Conservation (phyloP, 2,329 filamentous ascomycete species). For the Aquanectria penicillioides region DNA sequence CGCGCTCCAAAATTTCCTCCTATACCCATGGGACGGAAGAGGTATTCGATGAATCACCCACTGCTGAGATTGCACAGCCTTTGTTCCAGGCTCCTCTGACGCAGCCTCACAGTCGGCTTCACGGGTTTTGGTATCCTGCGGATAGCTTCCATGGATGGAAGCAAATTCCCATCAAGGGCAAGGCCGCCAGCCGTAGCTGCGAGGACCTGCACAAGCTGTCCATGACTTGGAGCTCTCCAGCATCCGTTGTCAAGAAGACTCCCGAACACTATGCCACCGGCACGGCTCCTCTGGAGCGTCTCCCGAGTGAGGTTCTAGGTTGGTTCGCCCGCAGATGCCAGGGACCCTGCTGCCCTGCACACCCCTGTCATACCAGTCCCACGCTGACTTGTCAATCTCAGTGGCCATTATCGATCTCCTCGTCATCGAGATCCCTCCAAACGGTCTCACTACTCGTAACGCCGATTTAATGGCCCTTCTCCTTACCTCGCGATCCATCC, state of each 20-base stretch:
- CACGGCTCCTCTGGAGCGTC: constrained; percentile 68
- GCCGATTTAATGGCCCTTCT: constrained; percentile 81
- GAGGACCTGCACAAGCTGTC: constrained; percentile 67
- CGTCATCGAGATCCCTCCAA: constrained; percentile 76
- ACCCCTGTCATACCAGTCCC: constrained; percentile 24
- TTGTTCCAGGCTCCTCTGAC: constrained; percentile 64
- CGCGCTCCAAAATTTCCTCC: constrained; percentile 69
- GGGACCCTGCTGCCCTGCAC: constrained; percentile 13
- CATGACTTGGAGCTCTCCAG: constrained; percentile 62
- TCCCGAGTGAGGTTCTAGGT: constrained; percentile 79
- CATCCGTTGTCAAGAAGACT: constrained; percentile 45
- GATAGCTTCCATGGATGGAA: constrained; percentile 71
- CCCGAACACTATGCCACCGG: constrained; percentile 52
- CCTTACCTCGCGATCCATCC: constrained; percentile 78
- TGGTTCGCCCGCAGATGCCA: constrained; percentile 48
- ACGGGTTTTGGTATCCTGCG: constrained; percentile 67
- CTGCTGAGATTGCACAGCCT: constrained; percentile 53
- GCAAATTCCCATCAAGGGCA: constrained; percentile 68
- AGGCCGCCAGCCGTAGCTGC: constrained; percentile 68
- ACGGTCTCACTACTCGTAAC: constrained; percentile 80
- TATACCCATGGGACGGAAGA: constrained; percentile 62
- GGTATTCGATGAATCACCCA: constrained; percentile 61
- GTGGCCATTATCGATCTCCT: constrained; percentile 80
- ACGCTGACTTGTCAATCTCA: constrained; percentile 47
- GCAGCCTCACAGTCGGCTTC: constrained; percentile 64